phyloP scores from a whole-genome alignment of 2,329 filamentous ascomycete genomes.

The Trichoderma brevicompactum region DNA sequence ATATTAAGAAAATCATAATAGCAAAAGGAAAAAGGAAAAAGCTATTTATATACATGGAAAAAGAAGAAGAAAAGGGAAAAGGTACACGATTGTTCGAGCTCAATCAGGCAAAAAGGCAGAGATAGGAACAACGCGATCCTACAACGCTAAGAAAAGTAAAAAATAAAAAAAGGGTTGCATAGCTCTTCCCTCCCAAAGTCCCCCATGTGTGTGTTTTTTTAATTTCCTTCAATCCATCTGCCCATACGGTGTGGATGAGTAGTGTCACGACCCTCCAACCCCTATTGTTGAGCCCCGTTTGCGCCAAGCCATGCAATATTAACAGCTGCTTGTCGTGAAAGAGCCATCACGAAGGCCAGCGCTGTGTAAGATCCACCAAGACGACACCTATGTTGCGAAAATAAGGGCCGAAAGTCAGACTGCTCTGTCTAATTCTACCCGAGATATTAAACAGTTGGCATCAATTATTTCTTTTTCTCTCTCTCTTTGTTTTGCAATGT shows the following conservation, averaged over 20 bases:
- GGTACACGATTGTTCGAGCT: background rate
- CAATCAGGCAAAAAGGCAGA: background rate
- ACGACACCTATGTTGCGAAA: conserved; percentile 11
- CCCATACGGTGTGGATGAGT: background rate
- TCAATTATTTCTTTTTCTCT: background rate
- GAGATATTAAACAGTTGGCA: background rate
- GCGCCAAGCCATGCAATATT: conserved; percentile 39
- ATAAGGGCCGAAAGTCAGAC: background rate
- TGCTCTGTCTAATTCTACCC: background rate
- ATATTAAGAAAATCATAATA: conserved; percentile 21
- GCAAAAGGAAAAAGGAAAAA: background rate
- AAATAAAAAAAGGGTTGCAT: background rate
- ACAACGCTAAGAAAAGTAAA: background rate
- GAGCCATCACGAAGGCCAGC: conserved; percentile 14
- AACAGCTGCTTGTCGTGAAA: conserved; percentile 20
- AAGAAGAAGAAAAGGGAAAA: background rate
- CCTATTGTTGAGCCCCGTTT: conserved; percentile 32
- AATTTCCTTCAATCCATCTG: background rate
- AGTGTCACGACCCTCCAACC: background rate
- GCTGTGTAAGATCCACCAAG: conserved; percentile 13
- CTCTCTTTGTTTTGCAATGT: background rate
- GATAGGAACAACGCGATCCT: background rate
- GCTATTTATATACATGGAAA: conserved; percentile 13
- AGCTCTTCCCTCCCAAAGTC: background rate
- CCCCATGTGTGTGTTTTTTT: background rate